Evolutionary conservation across 2,329 filamentous ascomycete genomes (phyloP), one percentile per base, ranked within the genome.

Genomic region (Pseudopithomyces chartarum): DNA sequence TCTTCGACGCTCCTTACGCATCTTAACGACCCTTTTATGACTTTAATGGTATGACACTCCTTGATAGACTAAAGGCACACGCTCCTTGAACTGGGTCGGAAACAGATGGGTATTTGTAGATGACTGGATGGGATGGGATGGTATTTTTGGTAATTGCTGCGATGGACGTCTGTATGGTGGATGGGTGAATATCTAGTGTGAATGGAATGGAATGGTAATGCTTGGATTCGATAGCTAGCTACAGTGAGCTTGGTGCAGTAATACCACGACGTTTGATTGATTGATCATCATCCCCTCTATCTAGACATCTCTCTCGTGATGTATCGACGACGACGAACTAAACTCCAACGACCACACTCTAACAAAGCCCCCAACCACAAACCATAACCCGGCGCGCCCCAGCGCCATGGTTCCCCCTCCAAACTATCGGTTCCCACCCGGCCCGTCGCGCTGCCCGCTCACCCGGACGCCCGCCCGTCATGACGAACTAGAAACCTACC

Each of bases 21-120:
- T 29, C 15, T 47, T 12, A 47, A 44, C 42, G 29, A n/a, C 19
- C 40, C 19, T 46, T 54, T 54, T 40, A 40, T 15, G 43, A 54
- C 46, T 47, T 47, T 47, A 20, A 46, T 54, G 50, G 50, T 26
- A 45, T 38, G 20, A 32, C 48, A 43, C 48, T 51, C 40, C 20
- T 52, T 52, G 49, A 52, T 45, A 40, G 40, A 52, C 19, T 22
- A n/a, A 20, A 26, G 40, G 40, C 49, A 52, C 39, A 53, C 51
- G 33, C 51, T 53, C 51, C 32, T 39, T 53, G 6, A 26, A 38
- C 22, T 26, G 33, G 42, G 40, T 44, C 19, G 40, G 47, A 32
- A 32, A 33, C 26, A 29, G 26, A 29, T 29, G 26, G 26, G 26
- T 29, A 29, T 29, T 29, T 11, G 26, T 32, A 19, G 43, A 22